These are phyloP conservation scores for Colletotrichum echinochloae DNA, from an alignment of 2,329 filamentous ascomycete genomes.

Conservation along the genomic window DNA sequence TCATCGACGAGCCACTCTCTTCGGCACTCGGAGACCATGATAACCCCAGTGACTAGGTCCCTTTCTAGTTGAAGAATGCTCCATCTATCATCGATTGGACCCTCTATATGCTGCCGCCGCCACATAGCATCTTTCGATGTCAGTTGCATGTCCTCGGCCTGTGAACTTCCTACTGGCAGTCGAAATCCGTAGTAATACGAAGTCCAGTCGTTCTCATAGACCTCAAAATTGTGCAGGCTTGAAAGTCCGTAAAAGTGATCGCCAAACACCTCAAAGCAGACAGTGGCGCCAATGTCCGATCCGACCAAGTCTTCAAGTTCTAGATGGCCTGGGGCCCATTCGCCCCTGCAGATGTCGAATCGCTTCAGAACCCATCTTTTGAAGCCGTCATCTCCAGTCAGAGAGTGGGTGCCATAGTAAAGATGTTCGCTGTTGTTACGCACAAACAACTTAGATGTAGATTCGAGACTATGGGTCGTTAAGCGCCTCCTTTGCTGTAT, in stretches of 20 bases:
- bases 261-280: constrained; percentile 79
- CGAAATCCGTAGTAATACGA: constrained; percentile 77
- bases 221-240: constrained; percentile 71
- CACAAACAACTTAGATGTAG: constrained; percentile 71
- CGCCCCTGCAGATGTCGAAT: constrained; percentile 57
- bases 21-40: too few relatives aligned
- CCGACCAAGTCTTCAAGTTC: constrained; percentile 71
- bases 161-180: constrained; percentile 66
- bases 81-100: too few relatives aligned
- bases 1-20: too few relatives aligned
- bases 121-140: constrained; percentile 33
- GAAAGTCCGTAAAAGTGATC: constrained; percentile 77
- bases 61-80: too few relatives aligned
- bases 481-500: constrained; percentile 54
- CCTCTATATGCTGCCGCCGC: too few relatives aligned
- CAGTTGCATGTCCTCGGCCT: constrained; percentile 53
- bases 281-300: constrained; percentile 72
- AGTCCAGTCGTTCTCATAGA: constrained; percentile 74
- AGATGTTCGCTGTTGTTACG: constrained; percentile 72
- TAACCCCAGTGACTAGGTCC: too few relatives aligned
- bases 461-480: constrained; percentile 55
- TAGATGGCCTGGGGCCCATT: constrained; percentile 58
- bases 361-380: constrained; percentile 73
- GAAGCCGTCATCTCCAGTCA: constrained; percentile 63
- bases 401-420: constrained; percentile 74